These are phyloP conservation scores for Acacia crassicarpa DNA, from an alignment of 306 rosid species.

Conservation along the genomic window DNA sequence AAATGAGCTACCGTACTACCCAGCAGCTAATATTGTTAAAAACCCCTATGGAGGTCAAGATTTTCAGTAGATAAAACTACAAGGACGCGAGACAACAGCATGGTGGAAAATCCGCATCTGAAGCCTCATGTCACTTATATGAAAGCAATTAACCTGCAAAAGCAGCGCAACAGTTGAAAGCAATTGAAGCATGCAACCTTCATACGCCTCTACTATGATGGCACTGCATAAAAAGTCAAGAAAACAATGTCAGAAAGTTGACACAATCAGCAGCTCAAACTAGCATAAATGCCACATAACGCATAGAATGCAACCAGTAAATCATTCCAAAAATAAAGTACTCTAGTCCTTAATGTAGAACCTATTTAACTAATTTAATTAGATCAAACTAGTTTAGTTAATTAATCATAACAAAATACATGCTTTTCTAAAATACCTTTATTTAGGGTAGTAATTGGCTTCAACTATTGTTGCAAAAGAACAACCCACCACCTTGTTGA, in stretches of 20 bases:
- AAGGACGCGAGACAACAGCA: constrained; percentile 1
- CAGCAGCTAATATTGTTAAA: constrained; percentile 6
- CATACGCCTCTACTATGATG: constrained; percentile 40
- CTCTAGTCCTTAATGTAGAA: too few relatives aligned
- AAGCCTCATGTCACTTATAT: not conserved
- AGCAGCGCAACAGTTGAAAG: constrained; percentile 2
- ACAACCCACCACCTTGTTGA: too few relatives aligned
- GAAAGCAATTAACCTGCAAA: not conserved
- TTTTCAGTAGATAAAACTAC: constrained; percentile 7
- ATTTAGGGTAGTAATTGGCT: too few relatives aligned
- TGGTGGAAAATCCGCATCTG: constrained; percentile 22
- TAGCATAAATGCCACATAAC: not conserved
- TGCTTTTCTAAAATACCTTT: too few relatives aligned
- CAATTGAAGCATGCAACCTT: not conserved
- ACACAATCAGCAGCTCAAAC: not conserved
- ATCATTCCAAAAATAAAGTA: not conserved
- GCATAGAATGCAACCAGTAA: not conserved
- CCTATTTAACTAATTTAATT: too few relatives aligned
- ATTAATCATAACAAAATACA: too few relatives aligned
- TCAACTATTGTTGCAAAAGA: too few relatives aligned
- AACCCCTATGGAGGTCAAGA: constrained; percentile 1
- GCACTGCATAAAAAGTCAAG: constrained; percentile 44
- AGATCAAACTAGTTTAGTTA: too few relatives aligned
- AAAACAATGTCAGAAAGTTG: constrained; percentile 3
- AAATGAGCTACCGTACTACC: constrained; percentile 6